Evolutionary conservation across 2,329 filamentous ascomycete genomes (phyloP).

Genomic region (Trichoderma simmonsii): DNA sequence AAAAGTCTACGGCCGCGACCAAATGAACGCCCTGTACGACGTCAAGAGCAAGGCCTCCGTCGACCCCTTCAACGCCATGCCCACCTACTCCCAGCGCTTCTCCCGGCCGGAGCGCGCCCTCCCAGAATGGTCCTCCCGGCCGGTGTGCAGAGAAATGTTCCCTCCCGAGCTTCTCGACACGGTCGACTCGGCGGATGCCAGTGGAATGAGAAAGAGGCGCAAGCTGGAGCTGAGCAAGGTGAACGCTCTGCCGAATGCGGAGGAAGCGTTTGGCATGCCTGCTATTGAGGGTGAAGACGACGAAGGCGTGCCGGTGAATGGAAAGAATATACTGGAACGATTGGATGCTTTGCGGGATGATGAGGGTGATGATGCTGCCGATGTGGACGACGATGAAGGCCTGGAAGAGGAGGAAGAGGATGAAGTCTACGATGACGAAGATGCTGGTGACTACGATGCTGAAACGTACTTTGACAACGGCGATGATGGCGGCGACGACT

Average conservation of each 20-base stretch:
- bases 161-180: constrained; percentile 55
- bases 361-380: constrained; percentile 47
- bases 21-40: constrained; percentile 56
- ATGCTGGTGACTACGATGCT: constrained; percentile 59
- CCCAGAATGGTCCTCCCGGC: constrained; percentile 51
- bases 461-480: constrained; percentile 60
- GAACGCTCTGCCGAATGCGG: constrained; percentile 47
- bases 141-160: constrained; percentile 53
- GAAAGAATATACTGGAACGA: constrained; percentile 42
- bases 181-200: constrained; percentile 40
- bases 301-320: constrained; percentile 31
- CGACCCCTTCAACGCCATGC: constrained; percentile 57
- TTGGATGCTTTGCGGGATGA: constrained; percentile 49
- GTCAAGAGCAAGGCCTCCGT: constrained; percentile 53
- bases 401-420: constrained; percentile 46
- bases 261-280: constrained; percentile 47
- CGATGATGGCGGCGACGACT: constrained; percentile 52
- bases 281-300: constrained; percentile 29
- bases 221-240: constrained; percentile 46
- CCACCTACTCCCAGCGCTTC: constrained; percentile 57
- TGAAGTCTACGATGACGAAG: constrained; percentile 54
- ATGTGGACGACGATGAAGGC: constrained; percentile 51
- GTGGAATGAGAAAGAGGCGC: constrained; percentile 42
- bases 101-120: constrained; percentile 49
- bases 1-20: constrained; percentile 54